These are phyloP conservation scores for Millerozyma miso DNA, from an alignment of 805 yeast species.

Conservation along the genomic window DNA sequence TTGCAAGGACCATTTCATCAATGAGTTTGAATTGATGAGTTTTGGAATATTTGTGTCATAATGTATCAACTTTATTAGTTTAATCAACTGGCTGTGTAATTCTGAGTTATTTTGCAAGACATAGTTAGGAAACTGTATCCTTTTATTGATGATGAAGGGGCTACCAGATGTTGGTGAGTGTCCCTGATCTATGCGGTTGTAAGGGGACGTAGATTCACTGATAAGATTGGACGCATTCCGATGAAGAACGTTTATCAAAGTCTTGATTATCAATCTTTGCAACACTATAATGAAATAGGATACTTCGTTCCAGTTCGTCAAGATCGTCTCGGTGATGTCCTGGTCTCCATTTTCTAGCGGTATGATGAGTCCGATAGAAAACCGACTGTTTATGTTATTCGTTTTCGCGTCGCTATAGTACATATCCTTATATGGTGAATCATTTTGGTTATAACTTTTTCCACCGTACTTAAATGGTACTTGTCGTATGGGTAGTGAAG, in stretches of 20 bases:
- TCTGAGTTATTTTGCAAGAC: conserved; percentile 43
- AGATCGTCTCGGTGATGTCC: conserved; percentile 36
- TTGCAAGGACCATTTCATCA: conserved; percentile 26
- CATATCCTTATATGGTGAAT: conserved; percentile 4
- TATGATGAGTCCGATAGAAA: conserved; percentile 46
- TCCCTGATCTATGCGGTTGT: background rate
- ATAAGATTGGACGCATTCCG: background rate
- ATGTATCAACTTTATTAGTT: conserved; percentile 34
- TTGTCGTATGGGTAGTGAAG: conserved; percentile 32
- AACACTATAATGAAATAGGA: conserved; percentile 35
- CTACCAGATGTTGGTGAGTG: conserved; percentile 5
- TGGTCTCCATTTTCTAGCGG: conserved; percentile 35
- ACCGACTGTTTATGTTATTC: conserved; percentile 29
- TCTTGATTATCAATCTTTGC: conserved; percentile 37
- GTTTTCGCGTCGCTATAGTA: conserved; percentile 3
- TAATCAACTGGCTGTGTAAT: conserved; percentile 31
- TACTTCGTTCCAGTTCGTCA: conserved; percentile 48
- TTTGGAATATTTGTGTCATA: conserved; percentile 44
- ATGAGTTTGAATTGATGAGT: conserved; percentile 36
- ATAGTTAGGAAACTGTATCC: conserved; percentile 34
- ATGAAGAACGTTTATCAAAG: conserved; percentile 26
- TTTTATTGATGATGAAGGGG: conserved; percentile 26
- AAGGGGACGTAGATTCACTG: background rate
- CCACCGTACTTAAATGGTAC: conserved; percentile 9
- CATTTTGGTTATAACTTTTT: background rate